Conservation (phyloP, 2,329 filamentous ascomycete species). For the Lachnellula hyalina region DNA sequence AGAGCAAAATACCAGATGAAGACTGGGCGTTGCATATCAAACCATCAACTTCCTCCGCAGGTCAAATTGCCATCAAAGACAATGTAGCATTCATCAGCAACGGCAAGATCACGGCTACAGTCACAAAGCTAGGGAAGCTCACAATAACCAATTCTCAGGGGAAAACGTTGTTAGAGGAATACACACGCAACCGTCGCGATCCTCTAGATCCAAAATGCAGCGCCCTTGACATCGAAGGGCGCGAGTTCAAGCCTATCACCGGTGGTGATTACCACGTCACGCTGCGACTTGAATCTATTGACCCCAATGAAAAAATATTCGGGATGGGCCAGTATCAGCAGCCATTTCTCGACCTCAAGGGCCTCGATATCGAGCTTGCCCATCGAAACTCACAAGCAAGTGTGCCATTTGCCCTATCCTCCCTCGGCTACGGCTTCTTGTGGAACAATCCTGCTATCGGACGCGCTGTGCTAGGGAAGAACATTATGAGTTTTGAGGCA, state of each 20-base stretch:
- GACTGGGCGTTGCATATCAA: slow-evolving; percentile 36
- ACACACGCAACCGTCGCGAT: slow-evolving; percentile 43
- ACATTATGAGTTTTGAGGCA: slow-evolving; percentile 57
- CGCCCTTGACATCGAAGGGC: slow-evolving; percentile 44
- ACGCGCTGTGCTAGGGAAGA: slow-evolving; percentile 54
- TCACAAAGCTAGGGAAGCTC: slow-evolving; percentile 44
- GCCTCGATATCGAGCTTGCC: slow-evolving; percentile 56
- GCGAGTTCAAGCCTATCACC: slow-evolving; percentile 44
- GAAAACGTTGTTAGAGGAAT: slow-evolving; percentile 45
- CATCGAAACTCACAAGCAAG: slow-evolving; percentile 63
- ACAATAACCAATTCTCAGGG: slow-evolving; percentile 39
- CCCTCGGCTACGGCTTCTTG: slow-evolving; percentile 55
- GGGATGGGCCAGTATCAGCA: slow-evolving; percentile 69
- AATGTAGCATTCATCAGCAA: slow-evolving; percentile 37
- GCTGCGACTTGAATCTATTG: slow-evolving; percentile 50
- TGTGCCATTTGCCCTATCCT: slow-evolving; percentile 57
- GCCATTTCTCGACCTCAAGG: slow-evolving; percentile 57
- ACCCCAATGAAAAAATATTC: slow-evolving; percentile 54
- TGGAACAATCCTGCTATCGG: slow-evolving; percentile 64
- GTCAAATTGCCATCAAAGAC: slow-evolving; percentile 1
- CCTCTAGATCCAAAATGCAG: slow-evolving; percentile 45
- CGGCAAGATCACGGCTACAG: slow-evolving; percentile 42
- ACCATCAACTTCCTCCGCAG: not conserved
- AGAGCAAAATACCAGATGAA: slow-evolving; percentile 33
- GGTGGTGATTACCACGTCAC: slow-evolving; percentile 52